A percentile compares a stretch with the other conserved stretches of the same genome.
Evolutionary conservation across 2,329 filamentous ascomycete genomes (phyloP).

Genomic region (Dothistroma septosporum): DNA sequence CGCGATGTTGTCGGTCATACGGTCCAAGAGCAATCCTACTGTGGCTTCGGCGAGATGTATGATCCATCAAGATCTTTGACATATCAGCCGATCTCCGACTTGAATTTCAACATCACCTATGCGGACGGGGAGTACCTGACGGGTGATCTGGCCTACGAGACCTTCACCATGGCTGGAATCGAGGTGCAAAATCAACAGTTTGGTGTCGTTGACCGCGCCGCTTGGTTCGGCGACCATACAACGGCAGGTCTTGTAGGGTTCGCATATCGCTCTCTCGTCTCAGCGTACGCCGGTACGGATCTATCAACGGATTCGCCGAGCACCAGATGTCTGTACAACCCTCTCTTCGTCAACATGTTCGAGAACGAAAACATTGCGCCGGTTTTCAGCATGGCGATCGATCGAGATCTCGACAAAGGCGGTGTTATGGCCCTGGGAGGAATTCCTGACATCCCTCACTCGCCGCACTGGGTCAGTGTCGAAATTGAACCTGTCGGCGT

Average conservation of each 20-base stretch:
- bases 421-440: constrained; percentile 50
- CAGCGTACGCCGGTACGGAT: constrained; percentile 35
- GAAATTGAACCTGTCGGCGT: constrained; percentile 34
- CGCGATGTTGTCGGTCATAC: constrained; percentile 17
- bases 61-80: constrained; percentile 28
- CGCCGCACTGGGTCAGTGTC: constrained; percentile 33
- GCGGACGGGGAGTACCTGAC: constrained; percentile 41
- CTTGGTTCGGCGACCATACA: constrained; percentile 32
- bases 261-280: constrained; percentile 48
- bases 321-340: constrained; percentile 40
- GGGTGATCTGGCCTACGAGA: constrained; percentile 40
- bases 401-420: constrained; percentile 32
- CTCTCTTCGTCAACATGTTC: constrained; percentile 51
- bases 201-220: constrained; percentile 40
- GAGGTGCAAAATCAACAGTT: constrained; percentile 45
- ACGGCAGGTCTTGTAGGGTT: constrained; percentile 51
- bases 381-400: constrained; percentile 49
- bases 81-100: constrained; percentile 37
- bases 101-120: constrained; percentile 45
- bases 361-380: constrained; percentile 41
- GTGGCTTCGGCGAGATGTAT: constrained; percentile 35
- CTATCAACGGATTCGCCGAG: constrained; percentile 22
- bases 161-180: constrained; percentile 46
- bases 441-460: constrained; percentile 43
- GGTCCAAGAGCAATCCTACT: constrained; percentile 21